Evolutionary conservation across 257 asterid species (phyloP).

Genomic region (Primulina tabacum): DNA sequence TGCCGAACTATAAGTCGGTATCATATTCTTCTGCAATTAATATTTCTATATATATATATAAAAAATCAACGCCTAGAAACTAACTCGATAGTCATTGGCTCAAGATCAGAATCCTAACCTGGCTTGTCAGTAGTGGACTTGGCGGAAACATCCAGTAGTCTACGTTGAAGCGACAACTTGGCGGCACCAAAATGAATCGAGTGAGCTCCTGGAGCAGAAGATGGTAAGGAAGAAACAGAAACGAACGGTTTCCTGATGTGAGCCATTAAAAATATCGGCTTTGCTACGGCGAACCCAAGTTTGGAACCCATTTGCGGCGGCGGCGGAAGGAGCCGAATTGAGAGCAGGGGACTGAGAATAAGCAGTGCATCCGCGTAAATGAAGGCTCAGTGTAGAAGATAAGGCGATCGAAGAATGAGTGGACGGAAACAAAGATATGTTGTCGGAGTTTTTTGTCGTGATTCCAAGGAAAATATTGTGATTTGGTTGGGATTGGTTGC

Average conservation of each 20-base stretch:
- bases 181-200: slow-evolving; percentile 32
- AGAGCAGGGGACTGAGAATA: slow-evolving; percentile 24
- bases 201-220: slow-evolving; percentile 41
- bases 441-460: not conserved
- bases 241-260: slow-evolving; percentile 39
- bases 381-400: slow-evolving; percentile 21
- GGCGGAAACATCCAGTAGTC: slow-evolving; percentile 47
- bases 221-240: slow-evolving; percentile 38
- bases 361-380: slow-evolving; percentile 36
- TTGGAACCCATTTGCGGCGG: slow-evolving; percentile 68
- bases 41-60: too few relatives aligned
- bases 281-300: slow-evolving; percentile 45
- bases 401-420: not conserved
- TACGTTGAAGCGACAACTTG: slow-evolving; percentile 32
- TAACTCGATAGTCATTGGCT: not conserved
- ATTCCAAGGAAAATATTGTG: not conserved
- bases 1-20: not conserved
- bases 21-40: not conserved
- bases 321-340: slow-evolving; percentile 7
- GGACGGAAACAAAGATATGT: not conserved
- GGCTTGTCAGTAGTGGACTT: slow-evolving; percentile 80
- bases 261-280: slow-evolving; percentile 43
- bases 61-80: not conserved
- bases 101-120: slow-evolving; percentile 41
- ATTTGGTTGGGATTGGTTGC: too few relatives aligned